Evolutionary conservation across 768 basidiomycete species (phyloP).

Genomic region (Hypholoma fasciculare): DNA sequence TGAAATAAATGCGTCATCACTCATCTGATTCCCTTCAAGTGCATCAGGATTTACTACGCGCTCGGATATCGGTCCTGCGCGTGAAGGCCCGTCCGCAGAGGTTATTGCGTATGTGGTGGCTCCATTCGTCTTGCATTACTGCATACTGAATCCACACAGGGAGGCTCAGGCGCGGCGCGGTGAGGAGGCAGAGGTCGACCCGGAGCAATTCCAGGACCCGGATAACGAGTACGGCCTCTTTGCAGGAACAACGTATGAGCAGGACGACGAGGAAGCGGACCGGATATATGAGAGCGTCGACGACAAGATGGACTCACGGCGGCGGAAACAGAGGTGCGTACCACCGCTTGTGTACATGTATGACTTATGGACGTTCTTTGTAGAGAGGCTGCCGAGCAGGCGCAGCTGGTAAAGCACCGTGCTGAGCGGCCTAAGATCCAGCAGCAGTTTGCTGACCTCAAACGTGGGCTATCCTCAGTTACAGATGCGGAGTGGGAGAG

Average conservation of each 20-base stretch:
- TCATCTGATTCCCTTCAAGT: slow-evolving; percentile 38
- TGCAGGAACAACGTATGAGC: slow-evolving; percentile 93
- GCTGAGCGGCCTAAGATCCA: slow-evolving; percentile 93
- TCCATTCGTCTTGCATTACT: no score
- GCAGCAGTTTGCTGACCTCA: slow-evolving; percentile 93
- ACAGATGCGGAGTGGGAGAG: slow-evolving; percentile 93
- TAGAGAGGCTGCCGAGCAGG: slow-evolving; percentile 77
- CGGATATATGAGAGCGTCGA: slow-evolving; percentile 94
- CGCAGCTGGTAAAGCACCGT: slow-evolving; percentile 73
- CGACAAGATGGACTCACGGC: slow-evolving; percentile 82
- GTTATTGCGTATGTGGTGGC: slow-evolving; percentile 69
- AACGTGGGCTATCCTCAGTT: slow-evolving; percentile 82
- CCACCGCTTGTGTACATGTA: slow-evolving; percentile 4
- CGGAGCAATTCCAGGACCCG: slow-evolving; percentile 93
- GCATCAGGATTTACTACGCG: slow-evolving; percentile 98
- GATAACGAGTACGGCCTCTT: slow-evolving; percentile 97
- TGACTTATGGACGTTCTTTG: background rate
- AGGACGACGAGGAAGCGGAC: slow-evolving; percentile 97
- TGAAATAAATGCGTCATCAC: background rate
- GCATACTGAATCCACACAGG: slow-evolving; percentile 32
- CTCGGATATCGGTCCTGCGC: slow-evolving; percentile 97
- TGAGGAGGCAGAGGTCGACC: slow-evolving; percentile 86
- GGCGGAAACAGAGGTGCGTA: slow-evolving; percentile 76
- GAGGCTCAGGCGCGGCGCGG: slow-evolving; percentile 86
- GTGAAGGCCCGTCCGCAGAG: slow-evolving; percentile 93